Conservation (phyloP, 2,329 filamentous ascomycete species). For the Xylaria sp. region DNA sequence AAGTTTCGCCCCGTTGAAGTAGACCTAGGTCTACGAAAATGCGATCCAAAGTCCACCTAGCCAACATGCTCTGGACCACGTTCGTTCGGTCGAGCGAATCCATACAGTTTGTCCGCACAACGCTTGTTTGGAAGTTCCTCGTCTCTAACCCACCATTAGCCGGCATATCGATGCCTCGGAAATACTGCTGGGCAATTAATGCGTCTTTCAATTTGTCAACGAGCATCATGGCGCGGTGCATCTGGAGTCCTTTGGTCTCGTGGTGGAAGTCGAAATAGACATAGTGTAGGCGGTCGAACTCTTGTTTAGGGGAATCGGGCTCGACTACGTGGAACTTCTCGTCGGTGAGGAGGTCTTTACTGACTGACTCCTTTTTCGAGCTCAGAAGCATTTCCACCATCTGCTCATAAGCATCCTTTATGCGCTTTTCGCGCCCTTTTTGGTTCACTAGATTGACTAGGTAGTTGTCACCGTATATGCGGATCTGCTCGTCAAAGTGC, state of each 20-base stretch:
- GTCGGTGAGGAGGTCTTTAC: constrained; percentile 68
- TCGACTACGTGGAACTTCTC: constrained; percentile 87
- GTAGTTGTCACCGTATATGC: constrained; percentile 94
- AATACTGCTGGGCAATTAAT: constrained; percentile 83
- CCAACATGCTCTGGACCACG: constrained; percentile 96
- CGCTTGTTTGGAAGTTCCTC: constrained; percentile 80
- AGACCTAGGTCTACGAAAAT: constrained; percentile 87
- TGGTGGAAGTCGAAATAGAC: constrained; percentile 98
- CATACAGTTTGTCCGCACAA: constrained; percentile 99
- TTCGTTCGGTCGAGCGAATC: constrained; percentile 98
- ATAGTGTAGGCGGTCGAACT: constrained; percentile 89
- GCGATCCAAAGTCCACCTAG: constrained; percentile 83
- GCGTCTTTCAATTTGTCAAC: constrained; percentile 81
- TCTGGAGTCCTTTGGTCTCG: constrained; percentile 93
- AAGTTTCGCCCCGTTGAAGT: constrained; percentile 75
- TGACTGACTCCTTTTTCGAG: constrained; percentile 67
- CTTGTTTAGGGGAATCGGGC: constrained; percentile 57
- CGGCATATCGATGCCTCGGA: constrained; percentile 87
- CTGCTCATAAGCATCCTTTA: constrained; percentile 94
- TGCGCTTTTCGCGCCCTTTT: constrained; percentile 83
- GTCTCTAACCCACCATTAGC: constrained; percentile 79
- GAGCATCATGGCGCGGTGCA: constrained; percentile 88
- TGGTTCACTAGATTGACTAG: constrained; percentile 97
- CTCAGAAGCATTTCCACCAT: constrained; percentile 79
- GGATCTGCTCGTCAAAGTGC: constrained; percentile 94